These are phyloP conservation scores for Thamnidium elegans DNA, from an alignment of 192 early-diverging fungal genomes.

Conservation along the genomic window DNA sequence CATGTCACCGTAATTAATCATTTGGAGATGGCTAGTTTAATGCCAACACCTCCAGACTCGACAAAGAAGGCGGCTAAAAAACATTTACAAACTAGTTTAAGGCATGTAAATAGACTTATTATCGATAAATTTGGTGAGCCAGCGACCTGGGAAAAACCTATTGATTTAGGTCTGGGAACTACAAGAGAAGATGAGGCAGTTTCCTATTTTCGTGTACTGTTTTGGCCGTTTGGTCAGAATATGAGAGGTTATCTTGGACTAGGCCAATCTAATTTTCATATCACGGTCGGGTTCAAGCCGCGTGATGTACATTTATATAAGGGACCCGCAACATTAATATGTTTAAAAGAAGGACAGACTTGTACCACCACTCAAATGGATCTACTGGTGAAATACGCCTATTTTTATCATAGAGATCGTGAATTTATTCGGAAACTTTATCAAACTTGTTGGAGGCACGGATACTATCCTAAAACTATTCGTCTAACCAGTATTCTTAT, in stretches of 20 bases:
- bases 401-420: not conserved
- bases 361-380: not conserved
- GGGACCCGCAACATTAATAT: conserved; percentile 17
- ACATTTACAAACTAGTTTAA: too few species aligned
- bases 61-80: too few species aligned
- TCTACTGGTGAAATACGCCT: not conserved
- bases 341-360: not conserved
- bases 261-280: conserved; percentile 15
- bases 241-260: conserved; percentile 14
- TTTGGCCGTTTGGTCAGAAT: conserved; percentile 30
- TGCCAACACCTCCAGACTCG: too few species aligned
- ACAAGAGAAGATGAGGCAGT: not conserved
- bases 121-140: not conserved
- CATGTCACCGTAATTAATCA: too few species aligned
- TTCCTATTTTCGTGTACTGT: conserved; percentile 20
- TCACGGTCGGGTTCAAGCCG: conserved; percentile 28
- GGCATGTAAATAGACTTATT: too few species aligned
- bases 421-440: not conserved
- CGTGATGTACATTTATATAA: conserved; percentile 26
- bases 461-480: not conserved
- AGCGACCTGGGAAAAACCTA: conserved; percentile 19
- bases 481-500: not conserved
- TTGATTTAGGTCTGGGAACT: conserved; percentile 23
- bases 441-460: not conserved
- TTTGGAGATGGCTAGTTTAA: too few species aligned